Base-by-base conservation (phyloP, 441 rosid genomes). In the Erodium trifolium region DNA sequence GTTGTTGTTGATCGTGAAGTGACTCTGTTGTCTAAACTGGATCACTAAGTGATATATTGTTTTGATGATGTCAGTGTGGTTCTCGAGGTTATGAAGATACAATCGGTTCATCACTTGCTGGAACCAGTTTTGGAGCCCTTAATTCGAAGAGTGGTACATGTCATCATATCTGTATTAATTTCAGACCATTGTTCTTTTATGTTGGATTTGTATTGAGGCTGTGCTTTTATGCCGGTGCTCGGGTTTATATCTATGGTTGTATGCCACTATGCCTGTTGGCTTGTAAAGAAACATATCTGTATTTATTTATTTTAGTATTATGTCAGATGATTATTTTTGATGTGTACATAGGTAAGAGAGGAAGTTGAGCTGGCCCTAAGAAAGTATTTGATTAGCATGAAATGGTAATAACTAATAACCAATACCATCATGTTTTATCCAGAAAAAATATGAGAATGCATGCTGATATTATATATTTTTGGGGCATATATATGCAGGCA, bases 51-150 rank as follows among this genome's bases (percentile, higher is more conserved):
- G 43, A 14, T 57, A 34, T 2, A 23, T 68, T 62, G 17, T 14
- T 71, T 34, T 43, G 49, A 8, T 68, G 13, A 45, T 80, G 63
- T 82, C 53, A 93, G 99, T 85, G 97, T 87, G 85, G 96, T 93
- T 72, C 88, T 88, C 72, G 99, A 93, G 75, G 96, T 88, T 70
- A 87, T 93, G 82, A 88, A 85, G 81, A 73, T 84, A 79, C 87
- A 83, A 63, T 84, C 93, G 4, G 83, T 88, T 70, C 85, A 88
- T 76, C 87, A 81, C 73, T 77, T 83, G 68, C 84, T 93, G 73
- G 98, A 89, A 80, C 96, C 94, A 2, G 81, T 85, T 84, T 79
- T 93, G 60, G 98, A 91, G 85, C 99, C 99, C 14, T 81, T 93
- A 23, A 23, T 23, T 2, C 27, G 27, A 0, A 23, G 27, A 23